Base-by-base conservation (phyloP, 2,329 filamentous ascomycete genomes). In the Penicillium sp. region DNA sequence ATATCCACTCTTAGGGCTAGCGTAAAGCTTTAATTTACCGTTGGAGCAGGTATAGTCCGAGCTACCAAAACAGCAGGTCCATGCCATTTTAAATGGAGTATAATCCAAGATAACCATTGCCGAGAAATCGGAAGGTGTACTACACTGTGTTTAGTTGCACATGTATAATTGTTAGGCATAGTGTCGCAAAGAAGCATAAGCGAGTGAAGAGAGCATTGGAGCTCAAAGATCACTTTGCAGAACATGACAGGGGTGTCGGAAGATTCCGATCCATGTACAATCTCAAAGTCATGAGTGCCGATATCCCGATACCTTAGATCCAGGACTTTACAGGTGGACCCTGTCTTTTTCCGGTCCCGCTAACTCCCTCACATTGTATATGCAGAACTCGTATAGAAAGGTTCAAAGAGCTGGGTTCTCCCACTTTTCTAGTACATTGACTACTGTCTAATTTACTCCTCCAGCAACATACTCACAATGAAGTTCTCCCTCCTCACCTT, bases 401-500 rank as follows among this genome's bases (percentile, higher is more conserved):
- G 26, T 18, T 43, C 18, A 32, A 26, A 24, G 39, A n/a, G 13
- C 29, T 31, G 7, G 39, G 16, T 49, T 56, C 14, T 35, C 44
- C 44, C 44, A 24, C 9, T n/a, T 24, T 16, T n/a, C 20, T 46
- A n/a, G 31, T 16, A 31, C 13, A 34, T 13, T 6, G 11, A 4
- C 13, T 34, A 14, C 14, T 24, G 5, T 34, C 8, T 7, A 11
- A 34, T 6, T 45, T 11, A 26, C 7, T 29, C 10, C 9, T 26
- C 9, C 20, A 22, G n/a, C 4, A 46, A 16, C 29, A 13, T 38
- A 53, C n/a, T 29, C 50, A 62, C 26, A 22, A 72, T 71, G 72
- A 68, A 70, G 58, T 53, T 74, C 53, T 65, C 78, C 44, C 56
- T 70, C 46, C 50, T 71, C 48, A 56, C 72, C 37, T 69, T 78